These are phyloP conservation scores for Haplosporangium gracile DNA, from an alignment of 192 early-diverging fungal genomes.

Conservation along the genomic window DNA sequence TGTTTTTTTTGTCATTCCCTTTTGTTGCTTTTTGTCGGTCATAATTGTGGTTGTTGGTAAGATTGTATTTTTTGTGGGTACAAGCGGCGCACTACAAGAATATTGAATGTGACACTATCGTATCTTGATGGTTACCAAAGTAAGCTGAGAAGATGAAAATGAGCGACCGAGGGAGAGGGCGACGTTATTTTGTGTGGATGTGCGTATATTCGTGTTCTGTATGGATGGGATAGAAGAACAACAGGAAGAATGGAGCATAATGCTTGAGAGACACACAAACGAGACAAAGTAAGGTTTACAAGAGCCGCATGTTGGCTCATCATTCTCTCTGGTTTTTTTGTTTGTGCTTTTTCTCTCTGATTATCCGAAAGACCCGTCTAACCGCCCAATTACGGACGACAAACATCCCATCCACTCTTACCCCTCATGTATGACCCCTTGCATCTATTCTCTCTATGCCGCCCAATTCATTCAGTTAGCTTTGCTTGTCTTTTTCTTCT, in stretches of 20 bases:
- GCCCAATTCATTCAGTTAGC: neutral
- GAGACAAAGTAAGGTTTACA: neutral
- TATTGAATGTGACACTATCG: neutral
- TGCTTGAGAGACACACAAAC: neutral
- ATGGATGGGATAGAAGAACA: neutral
- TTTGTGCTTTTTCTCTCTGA: neutral
- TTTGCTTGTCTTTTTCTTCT: neutral
- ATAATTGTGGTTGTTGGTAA: neutral
- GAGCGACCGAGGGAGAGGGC: neutral
- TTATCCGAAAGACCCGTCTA: neutral
- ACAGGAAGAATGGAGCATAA: neutral
- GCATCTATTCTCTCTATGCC: neutral
- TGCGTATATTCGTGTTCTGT: neutral
- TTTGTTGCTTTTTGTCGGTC: neutral
- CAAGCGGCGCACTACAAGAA: neutral
- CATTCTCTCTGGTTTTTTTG: neutral
- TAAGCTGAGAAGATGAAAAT: neutral
- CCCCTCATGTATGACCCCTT: neutral
- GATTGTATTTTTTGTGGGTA: neutral
- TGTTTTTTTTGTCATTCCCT: neutral
- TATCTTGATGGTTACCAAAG: neutral
- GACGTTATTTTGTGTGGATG: neutral
- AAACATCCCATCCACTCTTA: neutral
- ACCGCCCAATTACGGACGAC: neutral
- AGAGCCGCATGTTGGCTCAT: neutral